Evolutionary conservation across 2,329 filamentous ascomycete species (phyloP).

Genomic region (Penicillium decumbens): DNA sequence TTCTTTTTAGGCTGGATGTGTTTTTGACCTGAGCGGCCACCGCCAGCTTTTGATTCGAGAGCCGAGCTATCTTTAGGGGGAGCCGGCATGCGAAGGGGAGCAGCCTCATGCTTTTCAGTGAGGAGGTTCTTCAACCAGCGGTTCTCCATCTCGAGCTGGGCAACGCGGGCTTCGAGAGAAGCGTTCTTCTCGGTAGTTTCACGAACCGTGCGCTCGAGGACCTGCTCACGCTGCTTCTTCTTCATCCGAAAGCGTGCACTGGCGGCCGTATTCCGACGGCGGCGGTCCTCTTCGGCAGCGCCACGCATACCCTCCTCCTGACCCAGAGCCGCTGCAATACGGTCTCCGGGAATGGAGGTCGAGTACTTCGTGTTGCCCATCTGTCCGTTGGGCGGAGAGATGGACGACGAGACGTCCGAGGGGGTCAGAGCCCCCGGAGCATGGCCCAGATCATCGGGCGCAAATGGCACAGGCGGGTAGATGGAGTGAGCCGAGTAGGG

Average conservation of each 20-base stretch:
- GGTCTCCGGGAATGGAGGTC: constrained; percentile 37
- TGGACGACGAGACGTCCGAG: constrained; percentile 42
- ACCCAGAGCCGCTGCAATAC: constrained; percentile 46
- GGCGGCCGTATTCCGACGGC: constrained; percentile 80
- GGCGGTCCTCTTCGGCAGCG: constrained; percentile 84
- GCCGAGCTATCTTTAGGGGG: constrained; percentile 22
- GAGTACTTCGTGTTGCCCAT: constrained; percentile 41
- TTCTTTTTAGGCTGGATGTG: constrained; percentile 40
- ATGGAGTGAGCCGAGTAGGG: constrained; percentile 37
- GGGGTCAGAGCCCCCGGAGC: constrained; percentile 36
- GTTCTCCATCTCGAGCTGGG: constrained; percentile 76
- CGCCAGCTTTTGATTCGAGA: constrained; percentile 20
- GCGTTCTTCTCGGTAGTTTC: constrained; percentile 78
- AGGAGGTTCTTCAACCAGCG: constrained; percentile 76
- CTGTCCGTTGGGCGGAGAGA: constrained; percentile 39
- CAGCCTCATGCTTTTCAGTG: constrained; percentile 67
- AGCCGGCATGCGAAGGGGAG: constrained; percentile 21
- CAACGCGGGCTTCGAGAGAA: constrained; percentile 66
- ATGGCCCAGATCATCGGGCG: constrained; percentile 36
- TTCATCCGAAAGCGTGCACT: constrained; percentile 86
- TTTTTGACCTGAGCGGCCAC: constrained; percentile 29
- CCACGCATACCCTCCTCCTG: constrained; percentile 68
- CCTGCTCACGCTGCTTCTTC: constrained; percentile 92
- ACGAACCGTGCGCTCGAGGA: constrained; percentile 73
- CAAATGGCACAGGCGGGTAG: constrained; percentile 38